A percentile compares a stretch with the other conserved stretches of the same genome.
These are phyloP conservation scores for Kwoniella pini DNA, from an alignment of 768 basidiomycete species.

Conservation along the genomic window DNA sequence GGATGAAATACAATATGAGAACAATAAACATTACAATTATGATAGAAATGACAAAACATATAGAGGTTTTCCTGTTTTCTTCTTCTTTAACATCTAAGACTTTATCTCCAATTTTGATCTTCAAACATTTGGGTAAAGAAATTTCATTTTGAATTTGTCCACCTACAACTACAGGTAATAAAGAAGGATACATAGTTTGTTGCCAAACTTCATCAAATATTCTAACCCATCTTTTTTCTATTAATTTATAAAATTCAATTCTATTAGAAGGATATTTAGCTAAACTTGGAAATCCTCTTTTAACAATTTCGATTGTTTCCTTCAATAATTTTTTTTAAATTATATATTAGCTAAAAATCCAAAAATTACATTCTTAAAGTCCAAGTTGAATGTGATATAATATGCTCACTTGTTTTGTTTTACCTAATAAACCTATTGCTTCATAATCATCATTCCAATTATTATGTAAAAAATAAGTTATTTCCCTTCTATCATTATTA, in stretches of 20 bases:
- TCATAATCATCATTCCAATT: conserved; percentile 22
- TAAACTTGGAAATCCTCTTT: conserved; percentile 23
- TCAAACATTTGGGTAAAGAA: no score
- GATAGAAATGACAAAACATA: no score
- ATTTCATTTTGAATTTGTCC: conserved; percentile 9
- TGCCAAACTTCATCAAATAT: conserved; percentile 40
- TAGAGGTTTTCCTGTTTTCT: no score
- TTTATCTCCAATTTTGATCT: background rate
- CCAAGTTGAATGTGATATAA: no score
- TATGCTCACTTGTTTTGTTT: conserved; percentile 27
- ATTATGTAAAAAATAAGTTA: conserved; percentile 31
- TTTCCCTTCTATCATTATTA: conserved; percentile 5
- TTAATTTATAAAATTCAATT: conserved; percentile 30
- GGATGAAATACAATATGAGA: no score
- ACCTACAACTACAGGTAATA: conserved; percentile 9
- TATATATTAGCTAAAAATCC: no score
- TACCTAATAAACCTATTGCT: conserved; percentile 34
- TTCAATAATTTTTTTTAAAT: background rate
- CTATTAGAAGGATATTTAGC: conserved; percentile 23
- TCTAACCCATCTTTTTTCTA: conserved; percentile 20
- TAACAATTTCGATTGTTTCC: conserved; percentile 34
- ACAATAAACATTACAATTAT: no score
- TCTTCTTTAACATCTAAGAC: background rate
- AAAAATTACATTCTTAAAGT: no score
- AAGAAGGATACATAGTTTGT: conserved; percentile 17